These are phyloP conservation scores for Ophiostoma quercus DNA, from an alignment of 2,329 filamentous ascomycete genomes.

Conservation along the genomic window DNA sequence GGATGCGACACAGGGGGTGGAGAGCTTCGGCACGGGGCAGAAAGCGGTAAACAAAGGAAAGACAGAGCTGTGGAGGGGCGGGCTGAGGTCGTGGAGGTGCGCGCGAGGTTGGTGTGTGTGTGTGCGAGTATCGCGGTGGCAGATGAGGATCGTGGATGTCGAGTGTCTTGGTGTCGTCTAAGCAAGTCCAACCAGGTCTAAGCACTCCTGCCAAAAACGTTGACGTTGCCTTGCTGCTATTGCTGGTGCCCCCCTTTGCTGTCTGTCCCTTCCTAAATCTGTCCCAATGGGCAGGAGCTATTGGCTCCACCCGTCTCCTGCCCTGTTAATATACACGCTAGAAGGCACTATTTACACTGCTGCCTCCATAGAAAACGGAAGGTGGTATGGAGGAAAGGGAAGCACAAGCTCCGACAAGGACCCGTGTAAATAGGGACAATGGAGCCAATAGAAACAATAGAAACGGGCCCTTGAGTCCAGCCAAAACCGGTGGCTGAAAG, in stretches of 20 bases:
- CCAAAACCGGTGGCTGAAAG: background rate
- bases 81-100: background rate
- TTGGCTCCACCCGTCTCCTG: background rate
- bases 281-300: conserved; percentile 20
- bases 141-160: background rate
- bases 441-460: background rate
- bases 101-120: background rate
- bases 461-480: background rate
- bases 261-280: conserved; percentile 20
- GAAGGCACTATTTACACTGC: background rate
- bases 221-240: conserved; percentile 11
- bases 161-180: conserved; percentile 12
- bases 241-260: conserved; percentile 13
- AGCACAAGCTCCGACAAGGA: conserved; percentile 24
- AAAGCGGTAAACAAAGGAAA: background rate
- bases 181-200: background rate
- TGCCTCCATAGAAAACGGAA: background rate
- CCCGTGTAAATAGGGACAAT: background rate
- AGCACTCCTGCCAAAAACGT: background rate
- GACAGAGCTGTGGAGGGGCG: background rate
- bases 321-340: background rate
- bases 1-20: conserved; percentile 12
- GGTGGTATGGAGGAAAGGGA: conserved; percentile 23
- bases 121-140: background rate
- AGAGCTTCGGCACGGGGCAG: background rate